These are phyloP conservation scores for Chlorella sp. DNA, from an alignment of 139 green algal species.

Conservation along the genomic window DNA sequence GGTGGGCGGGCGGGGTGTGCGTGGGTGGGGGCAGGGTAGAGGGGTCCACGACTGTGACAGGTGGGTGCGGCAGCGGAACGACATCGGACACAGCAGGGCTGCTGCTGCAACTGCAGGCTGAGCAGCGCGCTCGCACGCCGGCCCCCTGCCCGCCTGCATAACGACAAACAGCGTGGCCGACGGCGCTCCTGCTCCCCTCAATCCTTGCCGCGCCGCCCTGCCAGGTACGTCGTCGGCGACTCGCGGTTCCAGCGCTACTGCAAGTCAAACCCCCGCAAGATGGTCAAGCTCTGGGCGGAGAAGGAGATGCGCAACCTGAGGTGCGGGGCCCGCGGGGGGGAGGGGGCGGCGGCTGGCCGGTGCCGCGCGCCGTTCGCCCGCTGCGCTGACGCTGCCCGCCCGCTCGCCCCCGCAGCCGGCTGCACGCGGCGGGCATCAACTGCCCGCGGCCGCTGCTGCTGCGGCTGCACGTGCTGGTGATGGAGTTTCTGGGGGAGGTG, in stretches of 20 bases:
- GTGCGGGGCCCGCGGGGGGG: too few relatives aligned
- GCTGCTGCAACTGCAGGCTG: too few relatives aligned
- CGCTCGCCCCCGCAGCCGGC: too few relatives aligned
- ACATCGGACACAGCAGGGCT: too few relatives aligned
- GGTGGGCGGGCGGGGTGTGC: constrained; percentile 45
- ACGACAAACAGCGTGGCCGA: too few relatives aligned
- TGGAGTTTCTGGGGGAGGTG: constrained; percentile 19
- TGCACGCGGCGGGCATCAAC: constrained; percentile 75
- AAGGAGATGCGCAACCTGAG: constrained; percentile 98
- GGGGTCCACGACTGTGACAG: constrained; percentile 94
- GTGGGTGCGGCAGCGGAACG: too few relatives aligned
- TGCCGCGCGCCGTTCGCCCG: too few relatives aligned
- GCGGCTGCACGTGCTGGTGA: constrained; percentile 86
- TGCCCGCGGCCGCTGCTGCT: constrained; percentile 85
- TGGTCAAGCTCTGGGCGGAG: constrained; percentile 99
- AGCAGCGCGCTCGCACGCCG: too few relatives aligned
- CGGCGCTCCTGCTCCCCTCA: not conserved
- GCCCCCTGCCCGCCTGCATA: too few relatives aligned
- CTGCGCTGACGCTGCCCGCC: too few relatives aligned
- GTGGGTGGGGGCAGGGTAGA: too few relatives aligned
- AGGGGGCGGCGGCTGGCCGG: too few relatives aligned
- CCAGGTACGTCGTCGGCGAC: constrained; percentile 96
- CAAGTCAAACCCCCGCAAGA: constrained; percentile 96
- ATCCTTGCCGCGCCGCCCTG: not conserved
- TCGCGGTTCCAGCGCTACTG: constrained; percentile 95